Base-by-base conservation (phyloP, 2,329 filamentous ascomycete species). In the Aphanocladium album region DNA sequence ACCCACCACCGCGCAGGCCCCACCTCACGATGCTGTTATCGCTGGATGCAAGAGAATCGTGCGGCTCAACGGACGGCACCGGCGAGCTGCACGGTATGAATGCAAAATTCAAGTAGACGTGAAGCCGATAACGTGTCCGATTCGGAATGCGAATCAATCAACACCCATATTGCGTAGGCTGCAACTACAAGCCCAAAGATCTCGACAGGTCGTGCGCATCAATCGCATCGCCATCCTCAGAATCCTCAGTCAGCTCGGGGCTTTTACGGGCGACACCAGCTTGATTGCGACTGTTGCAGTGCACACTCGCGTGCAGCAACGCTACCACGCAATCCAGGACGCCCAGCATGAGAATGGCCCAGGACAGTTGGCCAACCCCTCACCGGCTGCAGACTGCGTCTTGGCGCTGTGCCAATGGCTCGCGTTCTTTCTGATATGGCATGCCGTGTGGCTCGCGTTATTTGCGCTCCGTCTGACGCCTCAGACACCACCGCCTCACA, bases 11-110 rank as follows among this genome's bases (percentile, higher is more conserved):
- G 27, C 30, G 54, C 33, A 30, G 21, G 45, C 45, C 55, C 55
- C 55, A 57, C 55, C 35, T 57, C 45, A 57, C 45, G 55, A 57
- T 57, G 35, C 17, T 57, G 19, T 50, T 50, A 57, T 57, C 30
- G 39, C 35, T 12, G 30, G n/a, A n/a, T 21, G 33, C 55, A 49
- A 41, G 21, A 33, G 53, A 56, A 39, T 35, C 17, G 2, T 57
- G 55, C 30, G 43, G 54, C 54, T 57, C 54, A 57, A 57, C 54
- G 19, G 39, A n/a, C n/a, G n/a, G n/a, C n/a, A 35, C 49, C n/a
- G 11, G 37, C 49, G 16, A 52, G n/a, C n/a, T n/a, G n/a, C 30
- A 27, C 25, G 14, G 39, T n/a, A 43, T 23, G 25, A 14, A 12
- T 50, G 46, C 23, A 16, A 27, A n/a, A 17, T 14, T 5, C 16